Evolutionary conservation across 2,329 filamentous ascomycete species (phyloP).

Genomic region (Fusarium torulosum): DNA sequence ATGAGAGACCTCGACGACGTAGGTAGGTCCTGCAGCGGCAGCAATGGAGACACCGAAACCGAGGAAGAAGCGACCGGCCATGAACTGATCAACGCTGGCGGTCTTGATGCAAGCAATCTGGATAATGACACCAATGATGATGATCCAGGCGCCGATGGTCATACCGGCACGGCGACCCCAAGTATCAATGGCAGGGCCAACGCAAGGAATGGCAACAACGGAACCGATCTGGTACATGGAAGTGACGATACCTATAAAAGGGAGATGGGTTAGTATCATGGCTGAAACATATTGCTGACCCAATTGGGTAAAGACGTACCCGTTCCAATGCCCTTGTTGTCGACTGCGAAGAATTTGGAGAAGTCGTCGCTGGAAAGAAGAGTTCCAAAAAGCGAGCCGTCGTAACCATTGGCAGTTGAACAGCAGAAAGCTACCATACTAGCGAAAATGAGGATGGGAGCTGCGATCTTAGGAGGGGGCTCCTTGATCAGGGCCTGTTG

Average conservation of each 20-base stretch:
- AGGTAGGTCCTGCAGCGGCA: constrained; percentile 61
- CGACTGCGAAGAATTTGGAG: constrained; percentile 59
- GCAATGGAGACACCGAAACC: constrained; percentile 67
- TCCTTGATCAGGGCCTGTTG: constrained; percentile 50
- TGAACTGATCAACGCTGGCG: constrained; percentile 56
- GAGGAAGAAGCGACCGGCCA: constrained; percentile 70
- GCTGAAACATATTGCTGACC: too few species aligned
- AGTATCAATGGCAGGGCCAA: constrained; percentile 62
- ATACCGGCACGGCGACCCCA: constrained; percentile 63
- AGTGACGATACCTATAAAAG: constrained; percentile 40
- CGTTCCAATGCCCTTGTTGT: constrained; percentile 42
- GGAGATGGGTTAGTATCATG: not conserved
- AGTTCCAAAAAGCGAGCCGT: constrained; percentile 64
- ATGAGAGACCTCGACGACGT: constrained; percentile 62
- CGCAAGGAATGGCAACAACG: constrained; percentile 61
- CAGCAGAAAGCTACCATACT: constrained; percentile 49
- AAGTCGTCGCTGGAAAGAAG: constrained; percentile 62
- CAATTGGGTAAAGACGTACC: constrained; percentile 21
- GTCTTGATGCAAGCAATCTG: constrained; percentile 55
- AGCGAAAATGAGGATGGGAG: constrained; percentile 40
- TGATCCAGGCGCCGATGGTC: constrained; percentile 58
- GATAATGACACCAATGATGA: constrained; percentile 60
- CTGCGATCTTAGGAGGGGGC: constrained; percentile 41
- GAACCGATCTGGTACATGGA: constrained; percentile 65
- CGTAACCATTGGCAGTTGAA: constrained; percentile 52